Base-by-base conservation (phyloP, 164 flowering plant species). In the Hamamelis virginiana region DNA sequence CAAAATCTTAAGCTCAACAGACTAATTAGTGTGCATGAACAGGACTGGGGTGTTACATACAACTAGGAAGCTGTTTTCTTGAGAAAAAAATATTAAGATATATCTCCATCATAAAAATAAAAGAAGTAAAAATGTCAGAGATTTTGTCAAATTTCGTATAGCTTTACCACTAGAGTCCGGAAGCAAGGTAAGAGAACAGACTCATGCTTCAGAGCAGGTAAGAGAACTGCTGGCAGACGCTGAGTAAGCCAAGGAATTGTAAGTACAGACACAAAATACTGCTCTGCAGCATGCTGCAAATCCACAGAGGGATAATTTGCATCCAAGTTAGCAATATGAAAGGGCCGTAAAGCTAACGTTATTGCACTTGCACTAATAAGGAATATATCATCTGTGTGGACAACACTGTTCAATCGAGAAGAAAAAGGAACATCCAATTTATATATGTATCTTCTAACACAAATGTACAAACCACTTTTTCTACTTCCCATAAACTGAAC, bases 151-250 rank as follows among this genome's bases (percentile, higher is more conserved):
- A 59, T 59, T 62, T 60, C 47, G 70, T 41, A 44, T 57, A 76
- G 23, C 67, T 89, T 77, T 88, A 96, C 99, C 98, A 87, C 71
- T 80, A 93, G 53, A 74, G 78, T 80, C 75, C 69, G 77, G 66
- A 91, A 78, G 82, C 97, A 91, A 62, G 92, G 92, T 50, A 81
- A 75, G 65, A 96, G 68, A 26, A 88, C 76, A 56, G 90, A 84
- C 56, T 71, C 78, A 74, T 96, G 99, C 81, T 76, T 91, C 81
- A 96, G 66, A 75, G 99, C 95, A 78, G 95, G 91, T 62, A 89
- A 28, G 9, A 96, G 91, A 73, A 85, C 75, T 58, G 82, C 70
- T 60, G 99, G 97, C 43, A 93, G 72, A 51, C 92, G 89, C 72
- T 87, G 88, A 75, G 76, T 59, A 64, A 96, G 81, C 85, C 88